These are phyloP conservation scores for Pseudonitzschia multistriata DNA, from an alignment of 108 stramenopile genomes.

Conservation along the genomic window DNA sequence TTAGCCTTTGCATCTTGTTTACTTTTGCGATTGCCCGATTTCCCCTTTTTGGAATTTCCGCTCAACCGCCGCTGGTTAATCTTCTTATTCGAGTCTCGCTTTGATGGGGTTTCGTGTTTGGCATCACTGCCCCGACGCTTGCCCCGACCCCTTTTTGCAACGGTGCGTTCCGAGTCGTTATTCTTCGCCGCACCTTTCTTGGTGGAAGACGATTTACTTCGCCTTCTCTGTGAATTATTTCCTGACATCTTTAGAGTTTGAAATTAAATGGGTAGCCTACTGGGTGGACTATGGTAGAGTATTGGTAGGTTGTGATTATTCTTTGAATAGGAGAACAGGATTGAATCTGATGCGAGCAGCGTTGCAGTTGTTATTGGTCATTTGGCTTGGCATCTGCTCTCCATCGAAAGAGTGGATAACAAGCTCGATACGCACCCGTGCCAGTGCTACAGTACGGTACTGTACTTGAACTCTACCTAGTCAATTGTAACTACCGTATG, in stretches of 20 bases:
- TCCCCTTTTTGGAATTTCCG: not conserved
- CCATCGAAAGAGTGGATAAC: no score
- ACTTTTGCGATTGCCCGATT: not conserved
- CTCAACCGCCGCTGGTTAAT: conserved; percentile 1
- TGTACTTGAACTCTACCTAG: no score
- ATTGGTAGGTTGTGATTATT: no score
- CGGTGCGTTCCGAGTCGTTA: conserved; percentile 4
- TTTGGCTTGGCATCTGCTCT: no score
- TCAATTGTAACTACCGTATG: no score
- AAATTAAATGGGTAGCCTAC: not conserved
- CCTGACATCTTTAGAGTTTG: conserved; percentile 3
- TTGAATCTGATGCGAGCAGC: no score
- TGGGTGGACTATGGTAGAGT: no score
- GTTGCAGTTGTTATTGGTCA: no score
- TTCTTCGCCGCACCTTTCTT: conserved; percentile 13
- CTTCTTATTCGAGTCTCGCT: not conserved
- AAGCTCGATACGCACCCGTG: no score
- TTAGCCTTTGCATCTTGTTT: conserved; percentile 1
- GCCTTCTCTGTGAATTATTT: not conserved
- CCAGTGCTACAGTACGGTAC: no score
- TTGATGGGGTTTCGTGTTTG: conserved; percentile 14
- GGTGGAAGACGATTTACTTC: not conserved
- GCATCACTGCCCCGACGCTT: not conserved
- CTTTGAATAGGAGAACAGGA: no score
- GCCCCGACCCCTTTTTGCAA: conserved; percentile 16